Evolutionary conservation across 192 early-diverging fungal genomes (phyloP), one percentile per base, ranked within the genome.

Genomic region (Rhizophagus prolifer): DNA sequence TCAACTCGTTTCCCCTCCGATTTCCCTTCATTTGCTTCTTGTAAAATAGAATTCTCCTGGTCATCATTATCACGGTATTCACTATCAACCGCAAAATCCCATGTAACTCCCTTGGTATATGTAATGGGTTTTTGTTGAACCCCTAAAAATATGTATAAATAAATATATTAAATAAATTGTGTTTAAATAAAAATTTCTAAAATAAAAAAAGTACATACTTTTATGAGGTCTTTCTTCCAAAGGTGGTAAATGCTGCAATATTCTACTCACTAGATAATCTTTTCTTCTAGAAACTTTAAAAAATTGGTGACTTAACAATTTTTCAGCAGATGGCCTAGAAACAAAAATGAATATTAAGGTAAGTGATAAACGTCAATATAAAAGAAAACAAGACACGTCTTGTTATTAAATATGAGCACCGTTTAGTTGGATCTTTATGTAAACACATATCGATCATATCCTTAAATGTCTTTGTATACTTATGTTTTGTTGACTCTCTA

Each of bases 391-490:
- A 41, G 13, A 31, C 25, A 9, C 6, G 4, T 21, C 19, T 47
- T 28, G 28, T 50, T 26, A 70, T 50, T 26, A 70, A 70, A 41
- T n/a, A 14, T 31, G 7, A 16, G 66, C 85, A 85, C 86, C 86
- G 82, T 79, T 91, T 92, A 9, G 83, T 77, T 4, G 95, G 93
- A 74, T 95, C 92, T 69, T 95, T 95, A 50, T 90, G 81, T 30
- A 96, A 82, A 84, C 95, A 95, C 25, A 58, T 34, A 79, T 96
- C 95, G 58, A 96, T 93, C 91, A 96, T 91, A 47, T 96, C 95
- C 81, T 95, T 95, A 64, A 95, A 92, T 13, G 84, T 62, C 77
- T 90, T 94, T 7, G 91, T 85, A 77, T 90, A 96, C 67, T 91
- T 92, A 83, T 94, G 86, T 50, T 85, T 86, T 6, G 91, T 91